Evolutionary conservation across 805 yeast genomes (phyloP).

Genomic region (Barnettozyma botsteinii): DNA sequence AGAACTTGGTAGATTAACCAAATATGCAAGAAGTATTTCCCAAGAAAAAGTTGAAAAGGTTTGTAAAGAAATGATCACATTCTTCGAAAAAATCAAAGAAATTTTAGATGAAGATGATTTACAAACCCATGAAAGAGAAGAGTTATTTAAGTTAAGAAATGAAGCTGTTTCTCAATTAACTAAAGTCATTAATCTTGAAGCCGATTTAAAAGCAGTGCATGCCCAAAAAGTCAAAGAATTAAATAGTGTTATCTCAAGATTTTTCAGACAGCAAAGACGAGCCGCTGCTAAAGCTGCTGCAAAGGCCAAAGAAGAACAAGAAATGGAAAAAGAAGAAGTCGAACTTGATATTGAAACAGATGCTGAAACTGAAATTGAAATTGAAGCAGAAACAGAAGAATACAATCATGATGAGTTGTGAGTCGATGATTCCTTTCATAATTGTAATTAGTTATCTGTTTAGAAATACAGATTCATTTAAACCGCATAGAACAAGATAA

Average conservation of each 20-base stretch:
- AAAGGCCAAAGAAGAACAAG: constrained; percentile 11
- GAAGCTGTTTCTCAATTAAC: constrained; percentile 21
- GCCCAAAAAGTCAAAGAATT: constrained; percentile 29
- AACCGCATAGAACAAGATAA: too few relatives aligned
- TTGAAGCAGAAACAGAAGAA: background rate
- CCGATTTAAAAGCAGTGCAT: constrained; percentile 19
- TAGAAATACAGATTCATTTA: too few relatives aligned
- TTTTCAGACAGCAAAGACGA: constrained; percentile 4
- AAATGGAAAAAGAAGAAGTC: background rate
- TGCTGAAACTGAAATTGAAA: background rate
- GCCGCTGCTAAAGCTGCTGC: constrained; percentile 18
- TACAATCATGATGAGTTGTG: constrained; percentile 2
- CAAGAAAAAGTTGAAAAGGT: constrained; percentile 26
- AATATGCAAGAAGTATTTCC: constrained; percentile 22
- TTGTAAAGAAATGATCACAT: constrained; percentile 23
- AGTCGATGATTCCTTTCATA: background rate
- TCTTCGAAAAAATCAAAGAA: constrained; percentile 26
- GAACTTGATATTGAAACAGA: background rate
- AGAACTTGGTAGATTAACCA: constrained; percentile 41
- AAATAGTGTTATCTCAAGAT: constrained; percentile 5
- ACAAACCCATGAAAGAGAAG: constrained; percentile 23
- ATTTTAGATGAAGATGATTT: constrained; percentile 19
- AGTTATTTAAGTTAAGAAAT: constrained; percentile 27
- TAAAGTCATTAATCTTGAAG: constrained; percentile 15
- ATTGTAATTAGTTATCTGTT: too few relatives aligned